Evolutionary conservation across 2,329 filamentous ascomycete species (phyloP).

Genomic region (Pseudogymnoascus sp.): DNA sequence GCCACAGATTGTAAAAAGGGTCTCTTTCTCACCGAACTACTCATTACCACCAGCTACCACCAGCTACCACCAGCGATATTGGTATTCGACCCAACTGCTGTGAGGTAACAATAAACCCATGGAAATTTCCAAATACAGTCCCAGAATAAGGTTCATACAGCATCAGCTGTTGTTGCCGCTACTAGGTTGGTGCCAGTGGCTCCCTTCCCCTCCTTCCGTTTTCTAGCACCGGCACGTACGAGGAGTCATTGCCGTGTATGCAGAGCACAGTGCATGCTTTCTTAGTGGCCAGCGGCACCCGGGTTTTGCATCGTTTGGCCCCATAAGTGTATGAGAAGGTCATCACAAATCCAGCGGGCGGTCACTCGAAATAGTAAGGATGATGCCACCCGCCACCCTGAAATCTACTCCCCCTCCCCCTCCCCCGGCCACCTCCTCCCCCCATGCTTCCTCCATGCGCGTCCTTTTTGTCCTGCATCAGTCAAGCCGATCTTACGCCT

Average conservation of each 20-base stretch:
- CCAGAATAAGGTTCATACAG: not conserved
- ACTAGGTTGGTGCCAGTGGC: not conserved
- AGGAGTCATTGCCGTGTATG: not conserved
- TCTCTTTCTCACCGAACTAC: not conserved
- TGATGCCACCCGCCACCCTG: not conserved
- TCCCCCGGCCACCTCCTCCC: too few species aligned
- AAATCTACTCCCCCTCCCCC: not conserved
- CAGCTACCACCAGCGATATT: not conserved
- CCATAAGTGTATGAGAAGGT: not conserved
- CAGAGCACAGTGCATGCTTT: not conserved
- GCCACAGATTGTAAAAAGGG: not conserved
- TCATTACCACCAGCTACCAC: not conserved
- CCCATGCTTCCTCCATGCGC: not conserved
- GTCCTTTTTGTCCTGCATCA: not conserved
- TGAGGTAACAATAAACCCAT: not conserved
- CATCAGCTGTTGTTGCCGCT: not conserved
- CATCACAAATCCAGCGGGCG: not conserved
- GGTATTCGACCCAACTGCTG: not conserved
- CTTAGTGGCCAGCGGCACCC: not conserved
- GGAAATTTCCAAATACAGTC: not conserved
- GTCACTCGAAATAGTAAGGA: not conserved
- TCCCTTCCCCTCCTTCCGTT: not conserved
- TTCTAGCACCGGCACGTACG: not conserved
- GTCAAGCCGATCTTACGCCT: not conserved
- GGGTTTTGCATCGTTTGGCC: not conserved